These are phyloP conservation scores for Mycena galopus DNA, from an alignment of 768 basidiomycete species.

Conservation along the genomic window DNA sequence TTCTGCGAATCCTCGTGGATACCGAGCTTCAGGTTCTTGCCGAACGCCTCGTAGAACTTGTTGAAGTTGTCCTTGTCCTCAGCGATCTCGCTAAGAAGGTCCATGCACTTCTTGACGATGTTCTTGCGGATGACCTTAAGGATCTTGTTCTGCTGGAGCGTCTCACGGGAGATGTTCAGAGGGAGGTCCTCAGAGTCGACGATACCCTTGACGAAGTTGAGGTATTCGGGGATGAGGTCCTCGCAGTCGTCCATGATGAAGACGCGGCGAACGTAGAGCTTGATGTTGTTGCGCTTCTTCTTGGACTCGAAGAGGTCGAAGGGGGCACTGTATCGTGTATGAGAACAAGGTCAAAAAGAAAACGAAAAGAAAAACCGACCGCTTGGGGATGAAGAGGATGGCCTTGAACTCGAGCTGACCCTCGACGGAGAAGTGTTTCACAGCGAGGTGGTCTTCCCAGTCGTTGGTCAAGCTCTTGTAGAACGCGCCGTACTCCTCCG, in stretches of 20 bases:
- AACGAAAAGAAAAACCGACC: slow-evolving; percentile 61
- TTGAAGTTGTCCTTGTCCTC: slow-evolving; percentile 99
- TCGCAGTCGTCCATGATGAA: slow-evolving; percentile 99
- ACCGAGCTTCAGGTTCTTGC: slow-evolving; percentile 99
- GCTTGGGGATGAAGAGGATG: slow-evolving; percentile 96
- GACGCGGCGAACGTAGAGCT: slow-evolving; percentile 99
- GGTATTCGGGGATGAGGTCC: slow-evolving; percentile 99
- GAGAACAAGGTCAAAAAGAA: background rate
- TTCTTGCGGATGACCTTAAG: slow-evolving; percentile 99
- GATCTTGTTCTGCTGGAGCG: slow-evolving; percentile 99
- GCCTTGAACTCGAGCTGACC: slow-evolving; percentile 99
- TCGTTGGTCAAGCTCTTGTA: slow-evolving; percentile 99
- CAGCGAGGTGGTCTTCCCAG: slow-evolving; percentile 99
- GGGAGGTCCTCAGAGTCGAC: slow-evolving; percentile 99
- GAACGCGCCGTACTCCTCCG: slow-evolving; percentile 95
- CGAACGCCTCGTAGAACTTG: slow-evolving; percentile 99
- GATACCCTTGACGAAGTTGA: slow-evolving; percentile 99
- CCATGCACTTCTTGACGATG: slow-evolving; percentile 98
- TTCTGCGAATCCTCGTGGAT: slow-evolving; percentile 99
- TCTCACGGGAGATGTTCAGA: slow-evolving; percentile 99
- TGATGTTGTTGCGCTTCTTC: slow-evolving; percentile 99
- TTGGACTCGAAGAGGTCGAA: slow-evolving; percentile 99
- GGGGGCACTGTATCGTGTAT: slow-evolving; percentile 75
- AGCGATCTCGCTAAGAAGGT: slow-evolving; percentile 94
- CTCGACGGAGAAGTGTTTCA: slow-evolving; percentile 99